Conservation (phyloP, 176 grass and related monocot genomes). For the Zea luxurians region DNA sequence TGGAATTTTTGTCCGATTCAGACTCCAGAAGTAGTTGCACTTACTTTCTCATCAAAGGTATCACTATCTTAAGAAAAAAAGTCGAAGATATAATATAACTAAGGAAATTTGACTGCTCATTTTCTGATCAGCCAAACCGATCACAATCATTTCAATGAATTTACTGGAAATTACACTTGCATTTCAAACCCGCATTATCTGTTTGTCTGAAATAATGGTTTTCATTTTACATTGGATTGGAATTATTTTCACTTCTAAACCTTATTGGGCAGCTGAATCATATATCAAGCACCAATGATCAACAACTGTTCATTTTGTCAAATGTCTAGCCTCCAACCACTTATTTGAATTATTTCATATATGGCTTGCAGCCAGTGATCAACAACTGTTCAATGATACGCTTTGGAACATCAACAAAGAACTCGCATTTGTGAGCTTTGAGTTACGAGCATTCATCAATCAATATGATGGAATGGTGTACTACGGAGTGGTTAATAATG, state of each 20-base stretch:
- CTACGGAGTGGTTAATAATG: constrained; percentile 12
- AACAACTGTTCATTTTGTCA: background rate
- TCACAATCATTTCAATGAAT: background rate
- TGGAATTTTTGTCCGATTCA: background rate
- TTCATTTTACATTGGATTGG: background rate
- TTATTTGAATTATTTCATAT: constrained; percentile 28
- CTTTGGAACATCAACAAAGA: constrained; percentile 78
- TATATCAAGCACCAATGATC: background rate
- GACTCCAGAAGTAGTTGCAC: background rate
- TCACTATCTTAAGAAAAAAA: too few relatives aligned
- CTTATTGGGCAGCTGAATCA: background rate
- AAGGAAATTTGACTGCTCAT: background rate
- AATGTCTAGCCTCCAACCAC: background rate
- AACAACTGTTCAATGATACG: constrained; percentile 62
- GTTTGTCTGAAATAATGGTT: background rate
- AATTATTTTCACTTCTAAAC: too few relatives aligned
- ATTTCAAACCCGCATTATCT: background rate
- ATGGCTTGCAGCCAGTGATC: constrained; percentile 43
- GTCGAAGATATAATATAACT: too few relatives aligned
- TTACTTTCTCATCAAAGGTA: background rate
- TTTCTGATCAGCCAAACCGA: background rate
- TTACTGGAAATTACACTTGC: background rate
- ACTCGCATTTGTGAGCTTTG: constrained; percentile 64
- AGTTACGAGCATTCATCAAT: constrained; percentile 74
- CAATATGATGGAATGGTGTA: constrained; percentile 80